Conservation (phyloP, 2,329 filamentous ascomycete species). For the Hypoxylon sp. region DNA sequence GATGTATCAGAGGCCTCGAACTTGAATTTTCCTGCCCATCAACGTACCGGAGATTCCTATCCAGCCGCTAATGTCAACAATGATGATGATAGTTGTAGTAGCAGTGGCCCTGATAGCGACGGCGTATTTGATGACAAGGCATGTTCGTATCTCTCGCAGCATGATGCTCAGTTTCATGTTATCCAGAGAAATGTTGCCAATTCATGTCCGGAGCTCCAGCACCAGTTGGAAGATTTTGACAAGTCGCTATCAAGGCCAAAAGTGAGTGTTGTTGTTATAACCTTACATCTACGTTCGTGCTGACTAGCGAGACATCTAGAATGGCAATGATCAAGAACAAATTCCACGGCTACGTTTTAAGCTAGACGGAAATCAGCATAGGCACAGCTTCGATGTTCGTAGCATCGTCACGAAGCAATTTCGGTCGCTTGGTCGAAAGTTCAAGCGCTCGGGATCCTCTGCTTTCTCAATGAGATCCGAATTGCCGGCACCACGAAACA, state of each 20-base stretch:
- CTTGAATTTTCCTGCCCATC: constrained; percentile 17
- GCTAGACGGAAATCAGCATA: constrained; percentile 38
- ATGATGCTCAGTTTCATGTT: constrained; percentile 37
- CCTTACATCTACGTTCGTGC: background rate
- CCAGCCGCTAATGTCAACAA: constrained; percentile 18
- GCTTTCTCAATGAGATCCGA: constrained; percentile 50
- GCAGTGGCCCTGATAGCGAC: constrained; percentile 20
- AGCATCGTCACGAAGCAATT: constrained; percentile 45
- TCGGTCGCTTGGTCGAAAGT: constrained; percentile 43
- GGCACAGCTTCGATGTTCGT: constrained; percentile 40
- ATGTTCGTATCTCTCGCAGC: constrained; percentile 29
- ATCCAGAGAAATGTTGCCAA: constrained; percentile 38
- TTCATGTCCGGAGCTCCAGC: constrained; percentile 53
- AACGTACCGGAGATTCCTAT: constrained; percentile 9
- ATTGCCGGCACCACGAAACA: constrained; percentile 47
- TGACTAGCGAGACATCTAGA: constrained; percentile 35
- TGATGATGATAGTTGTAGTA: constrained; percentile 17
- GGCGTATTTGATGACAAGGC: constrained; percentile 15
- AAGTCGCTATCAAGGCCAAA: constrained; percentile 1
- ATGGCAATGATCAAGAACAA: constrained; percentile 23
- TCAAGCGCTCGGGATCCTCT: constrained; percentile 49
- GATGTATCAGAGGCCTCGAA: constrained; percentile 51
- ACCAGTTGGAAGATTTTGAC: constrained; percentile 29
- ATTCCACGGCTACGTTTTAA: constrained; percentile 40
- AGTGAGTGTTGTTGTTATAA: constrained; percentile 4